Percentiles rank a stretch among this genome's conserved stretches.
These are phyloP conservation scores for Tolypocladium ovalisporum DNA, from an alignment of 2,329 filamentous ascomycete species.

Conservation along the genomic window DNA sequence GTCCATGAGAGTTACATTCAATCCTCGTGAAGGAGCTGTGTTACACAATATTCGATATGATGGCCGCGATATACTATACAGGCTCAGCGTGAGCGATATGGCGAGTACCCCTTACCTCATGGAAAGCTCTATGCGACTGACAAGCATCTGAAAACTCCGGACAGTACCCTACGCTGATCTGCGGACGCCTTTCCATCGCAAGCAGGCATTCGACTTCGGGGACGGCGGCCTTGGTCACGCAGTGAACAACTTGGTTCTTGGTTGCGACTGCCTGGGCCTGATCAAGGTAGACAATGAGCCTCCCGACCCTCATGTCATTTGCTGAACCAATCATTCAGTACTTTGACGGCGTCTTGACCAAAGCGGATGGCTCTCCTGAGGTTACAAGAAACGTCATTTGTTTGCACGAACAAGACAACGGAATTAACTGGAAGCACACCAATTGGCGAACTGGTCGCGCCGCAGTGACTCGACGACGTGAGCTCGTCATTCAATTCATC, in stretches of 20 bases:
- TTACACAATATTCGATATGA: constrained; percentile 60
- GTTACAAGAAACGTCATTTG: constrained; percentile 29
- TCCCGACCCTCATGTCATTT: neutral
- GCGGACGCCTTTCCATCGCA: constrained; percentile 34
- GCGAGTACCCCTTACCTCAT: constrained; percentile 15
- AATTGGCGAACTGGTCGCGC: constrained; percentile 47
- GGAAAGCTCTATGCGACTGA: neutral
- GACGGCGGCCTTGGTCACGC: constrained; percentile 52
- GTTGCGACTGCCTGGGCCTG: constrained; percentile 56
- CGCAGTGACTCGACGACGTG: constrained; percentile 41
- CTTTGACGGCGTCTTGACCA: constrained; percentile 22
- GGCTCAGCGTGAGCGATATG: constrained; percentile 59
- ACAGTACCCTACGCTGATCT: constrained; percentile 55
- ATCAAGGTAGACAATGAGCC: constrained; percentile 28
- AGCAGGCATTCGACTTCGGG: constrained; percentile 58
- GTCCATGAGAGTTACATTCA: constrained; percentile 58
- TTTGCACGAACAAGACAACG: constrained; percentile 25
- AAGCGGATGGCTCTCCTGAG: constrained; percentile 23
- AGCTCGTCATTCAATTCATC: constrained; percentile 50
- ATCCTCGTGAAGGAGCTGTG: constrained; percentile 57
- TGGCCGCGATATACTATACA: constrained; percentile 41
- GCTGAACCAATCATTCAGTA: constrained; percentile 13
- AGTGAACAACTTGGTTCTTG: constrained; percentile 54
- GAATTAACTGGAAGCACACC: constrained; percentile 51
- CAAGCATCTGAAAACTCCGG: constrained; percentile 1